A percentile compares a stretch with the other conserved stretches of the same genome.
Evolutionary conservation across 1,139 yeast species (phyloP).

Genomic region (Nakaseomyces bracarensis): DNA sequence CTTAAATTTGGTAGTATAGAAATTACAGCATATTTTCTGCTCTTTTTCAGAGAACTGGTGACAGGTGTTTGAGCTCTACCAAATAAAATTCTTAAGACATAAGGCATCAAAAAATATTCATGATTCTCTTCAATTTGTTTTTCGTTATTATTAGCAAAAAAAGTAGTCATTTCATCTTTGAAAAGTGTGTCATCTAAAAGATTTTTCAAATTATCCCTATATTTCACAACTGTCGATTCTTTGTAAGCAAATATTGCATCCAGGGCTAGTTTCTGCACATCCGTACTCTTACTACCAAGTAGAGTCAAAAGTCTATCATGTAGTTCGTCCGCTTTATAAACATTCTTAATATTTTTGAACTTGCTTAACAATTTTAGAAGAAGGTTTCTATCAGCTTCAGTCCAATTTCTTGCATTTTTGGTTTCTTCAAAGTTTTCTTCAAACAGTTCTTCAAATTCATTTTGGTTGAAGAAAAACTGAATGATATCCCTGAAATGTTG

Average conservation of each 20-base stretch:
- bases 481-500: constrained; percentile 46
- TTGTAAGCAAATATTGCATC: constrained; percentile 64
- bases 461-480: constrained; percentile 41
- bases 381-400: constrained; percentile 51
- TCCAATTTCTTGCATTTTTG: constrained; percentile 39
- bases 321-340: constrained; percentile 46
- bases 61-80: constrained; percentile 68
- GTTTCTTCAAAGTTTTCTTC: constrained; percentile 27
- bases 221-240: constrained; percentile 50
- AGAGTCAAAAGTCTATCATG: constrained; percentile 46
- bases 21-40: constrained; percentile 71
- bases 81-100: constrained; percentile 68
- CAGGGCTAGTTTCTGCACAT: constrained; percentile 66
- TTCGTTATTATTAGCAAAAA: constrained; percentile 48
- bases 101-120: constrained; percentile 52
- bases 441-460: constrained; percentile 9
- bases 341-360: constrained; percentile 54
- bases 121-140: constrained; percentile 53
- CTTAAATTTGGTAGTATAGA: constrained; percentile 58
- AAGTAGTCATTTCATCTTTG: constrained; percentile 70
- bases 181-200: constrained; percentile 75
- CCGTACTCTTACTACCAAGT: constrained; percentile 53
- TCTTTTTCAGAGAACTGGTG: constrained; percentile 58
- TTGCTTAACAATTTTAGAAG: constrained; percentile 55
- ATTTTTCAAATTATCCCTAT: constrained; percentile 63